Base-by-base conservation (phyloP, 345 rosid genomes). In the Murraya paniculata region DNA sequence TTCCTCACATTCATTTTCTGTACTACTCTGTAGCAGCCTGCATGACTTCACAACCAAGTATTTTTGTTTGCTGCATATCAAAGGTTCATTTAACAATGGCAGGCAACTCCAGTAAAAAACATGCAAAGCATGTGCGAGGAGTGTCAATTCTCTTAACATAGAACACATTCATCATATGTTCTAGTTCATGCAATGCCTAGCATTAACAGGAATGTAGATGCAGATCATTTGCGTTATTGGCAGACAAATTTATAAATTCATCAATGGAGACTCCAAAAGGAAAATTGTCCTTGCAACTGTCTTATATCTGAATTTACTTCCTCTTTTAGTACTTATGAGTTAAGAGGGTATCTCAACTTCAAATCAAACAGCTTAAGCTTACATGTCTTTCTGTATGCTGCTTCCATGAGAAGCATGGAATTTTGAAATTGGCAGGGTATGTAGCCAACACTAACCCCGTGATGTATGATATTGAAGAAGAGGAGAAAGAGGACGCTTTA, bases 391-490 rank as follows among this genome's bases (percentile, higher is more conserved):
- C 76, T 81, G 83, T 81, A 83, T 83, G 30, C 73, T 80, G 57
- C 79, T 75, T 38, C 79, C 87, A 9, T 59, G 84, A 62, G 76
- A 62, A 79, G 79, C 39, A n/a, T n/a, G n/a, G n/a, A n/a, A n/a
- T n/a, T n/a, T 83, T 93, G 82, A 90, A 84, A 74, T 88, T 86
- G 56, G 88, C 89, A 2, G 96, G 96, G 33, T 87, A 89, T 73
- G 85, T 81, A 9, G 89, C 92, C 0, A 84, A 87, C 64, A 91
- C 90, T 0, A 85, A 85, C 28, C 90, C 90, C 0, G 94, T 93
- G 73, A 77, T 90, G 84, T 91, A 89, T 33, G 94, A 91, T 72
- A 90, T 91, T 75, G 95, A 93, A 66, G 97, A 90, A 73, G 91
- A 91, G 69, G 93, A 91, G 73, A 91, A 93, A 77, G 95, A 91